Base-by-base conservation (phyloP, 106 monocot genomes). In the Acanthochlamys bracteata region DNA sequence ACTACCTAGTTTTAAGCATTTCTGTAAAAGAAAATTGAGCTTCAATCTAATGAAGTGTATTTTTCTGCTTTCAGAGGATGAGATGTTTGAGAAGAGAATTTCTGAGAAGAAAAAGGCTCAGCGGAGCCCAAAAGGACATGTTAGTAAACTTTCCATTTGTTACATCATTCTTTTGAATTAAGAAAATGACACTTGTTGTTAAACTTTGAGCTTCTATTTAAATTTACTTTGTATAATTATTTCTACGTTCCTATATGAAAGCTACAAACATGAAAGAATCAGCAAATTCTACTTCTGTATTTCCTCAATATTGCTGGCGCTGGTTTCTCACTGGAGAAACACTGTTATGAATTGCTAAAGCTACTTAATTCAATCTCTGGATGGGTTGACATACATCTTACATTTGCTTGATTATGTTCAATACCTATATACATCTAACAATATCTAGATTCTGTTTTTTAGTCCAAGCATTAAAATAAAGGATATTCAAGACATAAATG, bases 31-130 rank as follows among this genome's bases (percentile, higher is more conserved):
- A n/a, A n/a, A n/a, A n/a, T n/a, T n/a, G n/a, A n/a, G n/a, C n/a
- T n/a, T n/a, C n/a, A n/a, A n/a, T 27, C 25, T 67, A 45, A 60
- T 46, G 11, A 52, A 45, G 43, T 45, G 13, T 45, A 45, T 9
- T 60, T 74, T 58, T 39, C 33, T 57, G n/a, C 53, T 55, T 69
- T 40, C 45, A 82, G 82, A 79, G 43, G 79, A 76, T 39, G 75
- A 66, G 21, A 25, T 61, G 3, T 2, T 53, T 60, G 64, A 46
- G 20, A 56, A 67, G 58, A 74, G 73, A 66, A 60, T 56, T 11
- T 17, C 7, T 15, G 53, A 25, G 47, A 71, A 76, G 55, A 25
- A 66, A 57, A 69, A 51, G 26, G 60, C 63, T 24, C 24, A 33
- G 60, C 65, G 69, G 42, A 69, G 54, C 66, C 61, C 73, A 22